A percentile compares a stretch with the other conserved stretches of the same genome.
Conservation (phyloP, 352 stramenopile genomes). For the Phytophthora multivora region DNA sequence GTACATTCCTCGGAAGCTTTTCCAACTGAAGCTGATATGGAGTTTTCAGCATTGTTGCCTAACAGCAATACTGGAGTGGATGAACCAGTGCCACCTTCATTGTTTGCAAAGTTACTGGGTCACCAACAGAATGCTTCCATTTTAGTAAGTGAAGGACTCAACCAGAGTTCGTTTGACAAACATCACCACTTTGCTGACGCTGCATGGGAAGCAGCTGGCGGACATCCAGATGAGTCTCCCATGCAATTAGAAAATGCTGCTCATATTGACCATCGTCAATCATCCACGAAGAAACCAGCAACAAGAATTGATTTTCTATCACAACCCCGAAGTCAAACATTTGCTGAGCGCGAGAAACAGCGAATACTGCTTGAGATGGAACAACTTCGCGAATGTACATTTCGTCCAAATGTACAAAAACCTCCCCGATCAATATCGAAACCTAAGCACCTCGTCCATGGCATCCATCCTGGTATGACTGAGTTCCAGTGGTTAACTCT, state of each 20-base stretch:
- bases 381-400: constrained; percentile 69
- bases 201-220: background rate
- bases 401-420: constrained; percentile 54
- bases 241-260: background rate
- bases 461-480: constrained; percentile 19
- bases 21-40: background rate
- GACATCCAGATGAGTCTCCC: background rate
- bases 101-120: constrained; percentile 20
- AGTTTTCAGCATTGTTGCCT: background rate
- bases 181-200: background rate
- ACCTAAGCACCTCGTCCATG: background rate
- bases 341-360: constrained; percentile 68
- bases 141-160: background rate
- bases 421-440: constrained; percentile 16
- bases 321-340: constrained; percentile 53
- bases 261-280: constrained; percentile 6
- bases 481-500: constrained; percentile 68
- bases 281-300: constrained; percentile 10
- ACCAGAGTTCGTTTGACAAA: background rate
- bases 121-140: constrained; percentile 2
- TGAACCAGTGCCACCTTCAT: constrained; percentile 1
- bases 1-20: background rate
- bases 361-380: constrained; percentile 64
- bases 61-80: constrained; percentile 2
- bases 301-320: constrained; percentile 55